These are phyloP conservation scores for Primulina huaijiensis DNA, from an alignment of 257 asterid genomes.

Conservation along the genomic window DNA sequence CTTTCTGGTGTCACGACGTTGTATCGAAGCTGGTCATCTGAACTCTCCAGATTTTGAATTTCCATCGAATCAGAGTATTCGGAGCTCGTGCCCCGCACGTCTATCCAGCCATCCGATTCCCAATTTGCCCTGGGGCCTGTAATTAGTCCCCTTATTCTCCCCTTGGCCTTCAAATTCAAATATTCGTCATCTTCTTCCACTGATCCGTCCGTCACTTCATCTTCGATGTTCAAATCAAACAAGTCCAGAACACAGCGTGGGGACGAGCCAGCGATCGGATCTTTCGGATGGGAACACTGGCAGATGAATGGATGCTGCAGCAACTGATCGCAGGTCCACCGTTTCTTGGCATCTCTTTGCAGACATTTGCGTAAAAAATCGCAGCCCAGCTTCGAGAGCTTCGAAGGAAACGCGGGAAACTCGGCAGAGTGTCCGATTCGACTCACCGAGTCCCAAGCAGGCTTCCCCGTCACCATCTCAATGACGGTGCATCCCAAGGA, in stretches of 20 bases:
- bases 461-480: constrained; percentile 61
- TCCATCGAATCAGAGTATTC: constrained; percentile 14
- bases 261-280: constrained; percentile 20
- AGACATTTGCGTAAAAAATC: constrained; percentile 57
- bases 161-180: constrained; percentile 18
- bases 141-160: constrained; percentile 38
- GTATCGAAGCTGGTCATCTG: too few species aligned
- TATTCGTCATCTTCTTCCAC: background rate
- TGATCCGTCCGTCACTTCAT: constrained; percentile 20
- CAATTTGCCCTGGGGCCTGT: constrained; percentile 38
- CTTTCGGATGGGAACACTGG: constrained; percentile 12
- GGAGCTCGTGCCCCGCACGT: constrained; percentile 32
- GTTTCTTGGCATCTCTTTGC: constrained; percentile 30
- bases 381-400: constrained; percentile 31
- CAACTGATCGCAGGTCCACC: constrained; percentile 77
- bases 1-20: too few species aligned
- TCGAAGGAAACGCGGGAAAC: constrained; percentile 42
- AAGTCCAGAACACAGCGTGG: constrained; percentile 59
- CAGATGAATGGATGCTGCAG: constrained; percentile 55
- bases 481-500: constrained; percentile 64
- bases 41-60: constrained; percentile 9
- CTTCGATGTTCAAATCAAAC: constrained; percentile 28
- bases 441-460: constrained; percentile 48
- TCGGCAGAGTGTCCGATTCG: constrained; percentile 56
- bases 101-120: constrained; percentile 31